phyloP scores from a whole-genome alignment of 305 asterid genomes.

The Fraxinus paxiana region DNA sequence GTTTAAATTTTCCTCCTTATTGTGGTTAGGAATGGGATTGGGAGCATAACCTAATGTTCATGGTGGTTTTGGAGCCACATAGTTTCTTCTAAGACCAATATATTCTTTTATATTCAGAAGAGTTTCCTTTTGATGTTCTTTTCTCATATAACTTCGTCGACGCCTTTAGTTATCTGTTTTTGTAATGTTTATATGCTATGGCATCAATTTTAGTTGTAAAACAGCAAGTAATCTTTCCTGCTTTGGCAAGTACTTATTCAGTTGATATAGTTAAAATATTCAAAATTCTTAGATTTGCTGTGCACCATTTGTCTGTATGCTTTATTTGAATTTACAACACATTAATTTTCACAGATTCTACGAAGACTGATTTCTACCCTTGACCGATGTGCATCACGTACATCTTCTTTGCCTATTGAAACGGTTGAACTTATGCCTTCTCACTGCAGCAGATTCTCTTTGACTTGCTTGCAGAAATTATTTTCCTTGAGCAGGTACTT shows the following conservation, averaged over 20 bases:
- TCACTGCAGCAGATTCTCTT: constrained; percentile 94
- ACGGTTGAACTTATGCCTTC: constrained; percentile 95
- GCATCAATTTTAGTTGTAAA: background rate
- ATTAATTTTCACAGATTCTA: constrained; percentile 52
- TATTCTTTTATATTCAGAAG: background rate
- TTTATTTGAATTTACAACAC: constrained; percentile 16
- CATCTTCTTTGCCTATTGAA: constrained; percentile 83
- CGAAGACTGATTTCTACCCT: constrained; percentile 74
- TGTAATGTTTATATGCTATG: background rate
- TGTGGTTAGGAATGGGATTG: constrained; percentile 8
- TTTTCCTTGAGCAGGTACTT: constrained; percentile 80
- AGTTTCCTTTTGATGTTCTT: background rate
- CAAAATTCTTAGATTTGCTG: constrained; percentile 8
- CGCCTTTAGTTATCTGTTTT: background rate
- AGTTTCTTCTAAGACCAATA: constrained; percentile 11
- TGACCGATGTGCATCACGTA: constrained; percentile 96
- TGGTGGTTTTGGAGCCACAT: constrained; percentile 10
- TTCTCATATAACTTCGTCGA: background rate
- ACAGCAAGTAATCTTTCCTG: background rate
- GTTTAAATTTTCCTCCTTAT: constrained; percentile 8
- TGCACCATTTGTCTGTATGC: constrained; percentile 3
- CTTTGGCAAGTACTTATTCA: background rate
- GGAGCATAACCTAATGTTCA: constrained; percentile 6
- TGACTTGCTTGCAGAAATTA: constrained; percentile 87
- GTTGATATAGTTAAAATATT: background rate